These are phyloP conservation scores for Camellia granthamiana DNA, from an alignment of 148 eudicot species.

Conservation along the genomic window DNA sequence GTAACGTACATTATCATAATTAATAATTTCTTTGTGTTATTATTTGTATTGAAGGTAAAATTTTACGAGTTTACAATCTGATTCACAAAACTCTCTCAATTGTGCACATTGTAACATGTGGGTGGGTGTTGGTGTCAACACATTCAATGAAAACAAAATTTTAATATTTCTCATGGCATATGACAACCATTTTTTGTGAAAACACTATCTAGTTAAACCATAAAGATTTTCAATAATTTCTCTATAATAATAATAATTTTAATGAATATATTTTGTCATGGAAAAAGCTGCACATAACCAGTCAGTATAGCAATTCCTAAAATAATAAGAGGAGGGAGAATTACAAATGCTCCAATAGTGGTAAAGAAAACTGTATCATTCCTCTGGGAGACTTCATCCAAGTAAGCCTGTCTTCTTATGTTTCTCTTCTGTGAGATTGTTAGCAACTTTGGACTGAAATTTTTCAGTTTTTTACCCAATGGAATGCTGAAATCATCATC, in stretches of 20 bases:
- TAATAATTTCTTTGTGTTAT: too few species aligned
- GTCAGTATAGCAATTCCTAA: constrained; percentile 72
- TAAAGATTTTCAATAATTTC: not conserved
- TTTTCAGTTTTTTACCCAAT: constrained; percentile 80
- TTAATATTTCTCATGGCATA: not conserved
- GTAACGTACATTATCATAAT: too few species aligned
- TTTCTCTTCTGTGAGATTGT: constrained; percentile 94
- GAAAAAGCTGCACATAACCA: constrained; percentile 95
- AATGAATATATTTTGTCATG: constrained; percentile 29
- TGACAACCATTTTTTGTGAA: not conserved
- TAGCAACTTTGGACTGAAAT: constrained; percentile 67
- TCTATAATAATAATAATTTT: not conserved
- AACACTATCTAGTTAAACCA: not conserved
- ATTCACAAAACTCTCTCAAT: too few species aligned
- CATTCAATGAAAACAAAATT: too few species aligned
- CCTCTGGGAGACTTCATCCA: constrained; percentile 80
- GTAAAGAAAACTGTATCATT: constrained; percentile 83
- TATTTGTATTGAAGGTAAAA: too few species aligned
- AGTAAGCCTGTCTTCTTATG: constrained; percentile 72
- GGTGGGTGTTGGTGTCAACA: too few species aligned
- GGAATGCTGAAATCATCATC: constrained; percentile 81
- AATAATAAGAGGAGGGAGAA: constrained; percentile 77
- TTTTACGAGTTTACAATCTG: too few species aligned
- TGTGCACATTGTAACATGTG: too few species aligned
- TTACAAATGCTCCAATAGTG: constrained; percentile 83